Percentiles rank a stretch among this genome's conserved stretches.
phyloP scores from a whole-genome alignment of 768 basidiomycete species.

The Gloeophyllum trabeum region DNA sequence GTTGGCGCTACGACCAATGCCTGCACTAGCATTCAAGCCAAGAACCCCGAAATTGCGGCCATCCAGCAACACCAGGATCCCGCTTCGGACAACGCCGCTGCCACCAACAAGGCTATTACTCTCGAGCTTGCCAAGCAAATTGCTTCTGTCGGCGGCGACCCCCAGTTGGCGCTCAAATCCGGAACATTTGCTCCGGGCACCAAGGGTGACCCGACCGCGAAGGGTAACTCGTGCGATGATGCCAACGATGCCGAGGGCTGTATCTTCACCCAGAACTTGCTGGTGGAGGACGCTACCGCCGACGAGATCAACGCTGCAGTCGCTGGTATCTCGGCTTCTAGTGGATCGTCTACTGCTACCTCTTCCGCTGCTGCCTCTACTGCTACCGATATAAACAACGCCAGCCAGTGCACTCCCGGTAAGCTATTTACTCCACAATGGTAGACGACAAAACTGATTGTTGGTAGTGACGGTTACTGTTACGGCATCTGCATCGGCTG shows the following conservation, averaged over 20 bases:
- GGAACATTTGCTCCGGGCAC: constrained; percentile 54
- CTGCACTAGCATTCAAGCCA: constrained; percentile 45
- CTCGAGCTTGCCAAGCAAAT: constrained; percentile 58
- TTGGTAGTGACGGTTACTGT: constrained; percentile 1
- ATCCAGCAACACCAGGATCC: constrained; percentile 60
- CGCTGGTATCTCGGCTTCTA: constrained; percentile 15
- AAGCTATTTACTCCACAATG: not conserved
- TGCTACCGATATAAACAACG: constrained; percentile 9
- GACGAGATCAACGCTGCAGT: constrained; percentile 48
- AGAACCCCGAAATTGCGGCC: constrained; percentile 57
- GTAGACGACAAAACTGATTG: not conserved
- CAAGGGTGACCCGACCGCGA: constrained; percentile 37
- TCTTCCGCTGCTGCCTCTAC: constrained; percentile 6
- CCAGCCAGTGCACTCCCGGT: constrained; percentile 5
- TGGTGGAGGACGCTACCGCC: constrained; percentile 42
- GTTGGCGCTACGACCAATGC: constrained; percentile 33
- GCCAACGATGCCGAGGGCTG: constrained; percentile 43
- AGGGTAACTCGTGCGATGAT: constrained; percentile 26
- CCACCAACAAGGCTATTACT: constrained; percentile 50
- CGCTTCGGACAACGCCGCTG: constrained; percentile 43
- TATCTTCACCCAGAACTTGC: constrained; percentile 51
- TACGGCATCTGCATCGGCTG: constrained; percentile 10
- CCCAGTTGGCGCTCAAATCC: constrained; percentile 42
- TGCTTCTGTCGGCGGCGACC: constrained; percentile 49
- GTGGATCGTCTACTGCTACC: constrained; percentile 6